Evolutionary conservation across 768 basidiomycete species (phyloP).

Genomic region (Termitomyces heimii): DNA sequence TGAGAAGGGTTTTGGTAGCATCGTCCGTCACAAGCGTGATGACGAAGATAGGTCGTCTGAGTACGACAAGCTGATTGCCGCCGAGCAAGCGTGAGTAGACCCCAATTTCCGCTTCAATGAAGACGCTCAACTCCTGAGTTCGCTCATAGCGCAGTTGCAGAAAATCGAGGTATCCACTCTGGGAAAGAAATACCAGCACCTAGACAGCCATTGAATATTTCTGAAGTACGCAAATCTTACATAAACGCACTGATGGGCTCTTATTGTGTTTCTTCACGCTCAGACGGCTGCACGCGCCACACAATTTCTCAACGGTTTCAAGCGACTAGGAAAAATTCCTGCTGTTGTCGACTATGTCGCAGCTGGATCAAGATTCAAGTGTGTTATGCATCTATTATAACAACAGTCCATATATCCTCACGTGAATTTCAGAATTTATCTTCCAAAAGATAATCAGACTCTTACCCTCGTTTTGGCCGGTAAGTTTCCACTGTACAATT

Average conservation of each 20-base stretch:
- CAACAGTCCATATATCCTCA: background rate
- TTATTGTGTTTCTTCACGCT: background rate
- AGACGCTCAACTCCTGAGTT: constrained; percentile 1
- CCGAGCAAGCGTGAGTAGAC: constrained; percentile 79
- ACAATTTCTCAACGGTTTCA: constrained; percentile 88
- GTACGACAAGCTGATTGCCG: constrained; percentile 92
- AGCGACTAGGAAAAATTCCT: constrained; percentile 76
- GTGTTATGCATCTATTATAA: constrained; percentile 11
- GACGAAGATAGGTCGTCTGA: constrained; percentile 96
- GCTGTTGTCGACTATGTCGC: constrained; percentile 93
- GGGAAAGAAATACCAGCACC: constrained; percentile 82
- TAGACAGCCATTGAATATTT: constrained; percentile 83
- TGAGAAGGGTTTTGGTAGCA: constrained; percentile 87
- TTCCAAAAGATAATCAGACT: constrained; percentile 90
- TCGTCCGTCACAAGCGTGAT: constrained; percentile 88
- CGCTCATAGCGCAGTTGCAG: constrained; percentile 61
- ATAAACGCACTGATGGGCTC: background rate
- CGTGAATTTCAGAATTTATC: constrained; percentile 50
- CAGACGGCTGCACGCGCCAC: constrained; percentile 70
- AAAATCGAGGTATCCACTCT: constrained; percentile 82
- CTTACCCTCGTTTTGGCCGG: constrained; percentile 90
- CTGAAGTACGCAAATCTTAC: constrained; percentile 53
- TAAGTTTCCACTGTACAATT: constrained; percentile 19
- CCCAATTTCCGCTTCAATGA: background rate
- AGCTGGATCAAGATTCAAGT: constrained; percentile 96